These are phyloP conservation scores for Leptographium wingfieldii DNA, from an alignment of 2,329 filamentous ascomycete species.

Conservation along the genomic window DNA sequence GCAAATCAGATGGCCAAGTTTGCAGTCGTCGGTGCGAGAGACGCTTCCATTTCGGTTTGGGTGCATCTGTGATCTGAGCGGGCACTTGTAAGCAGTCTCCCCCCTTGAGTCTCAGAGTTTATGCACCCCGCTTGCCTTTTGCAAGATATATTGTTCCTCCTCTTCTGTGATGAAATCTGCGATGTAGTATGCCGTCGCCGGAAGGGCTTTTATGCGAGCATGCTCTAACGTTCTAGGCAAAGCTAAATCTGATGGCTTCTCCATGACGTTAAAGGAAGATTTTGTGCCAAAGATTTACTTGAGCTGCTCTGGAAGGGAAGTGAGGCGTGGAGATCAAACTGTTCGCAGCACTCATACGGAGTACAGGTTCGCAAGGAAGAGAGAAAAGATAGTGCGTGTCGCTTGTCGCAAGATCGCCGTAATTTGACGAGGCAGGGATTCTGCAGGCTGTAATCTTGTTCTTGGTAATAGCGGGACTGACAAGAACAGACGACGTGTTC, in stretches of 20 bases:
- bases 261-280: constrained; percentile 1
- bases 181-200: constrained; percentile 67
- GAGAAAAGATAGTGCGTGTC: neutral
- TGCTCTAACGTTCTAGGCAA: constrained; percentile 38
- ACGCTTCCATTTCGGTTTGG: constrained; percentile 71
- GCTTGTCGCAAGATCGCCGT: constrained; percentile 10
- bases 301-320: too few species aligned
- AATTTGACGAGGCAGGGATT: constrained; percentile 3
- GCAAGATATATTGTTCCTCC: constrained; percentile 59
- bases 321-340: neutral
- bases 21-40: constrained; percentile 84
- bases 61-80: constrained; percentile 42
- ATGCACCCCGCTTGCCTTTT: constrained; percentile 42
- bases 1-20: constrained; percentile 76
- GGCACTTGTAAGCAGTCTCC: neutral
- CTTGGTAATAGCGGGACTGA: constrained; percentile 5
- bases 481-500: neutral
- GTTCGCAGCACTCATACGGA: neutral
- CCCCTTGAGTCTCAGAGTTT: too few species aligned
- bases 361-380: neutral
- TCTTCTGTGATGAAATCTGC: constrained; percentile 66
- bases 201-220: constrained; percentile 40
- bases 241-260: neutral
- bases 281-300: neutral
- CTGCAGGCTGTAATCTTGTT: constrained; percentile 9